Evolutionary conservation across 192 early-diverging fungal genomes (phyloP).

Genomic region (Rhizoclosmatium sp.): DNA sequence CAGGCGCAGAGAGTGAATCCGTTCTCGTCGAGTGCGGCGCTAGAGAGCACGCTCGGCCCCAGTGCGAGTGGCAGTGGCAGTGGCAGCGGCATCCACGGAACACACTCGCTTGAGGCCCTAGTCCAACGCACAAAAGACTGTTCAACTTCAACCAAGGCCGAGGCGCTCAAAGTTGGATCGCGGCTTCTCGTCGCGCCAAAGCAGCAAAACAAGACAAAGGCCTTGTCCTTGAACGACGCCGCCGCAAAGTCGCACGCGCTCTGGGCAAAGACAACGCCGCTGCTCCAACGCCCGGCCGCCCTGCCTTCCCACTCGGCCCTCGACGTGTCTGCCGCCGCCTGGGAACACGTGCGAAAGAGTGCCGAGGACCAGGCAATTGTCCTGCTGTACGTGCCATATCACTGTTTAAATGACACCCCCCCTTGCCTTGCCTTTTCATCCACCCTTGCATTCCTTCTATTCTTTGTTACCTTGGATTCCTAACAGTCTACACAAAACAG

Average conservation of each 20-base stretch:
- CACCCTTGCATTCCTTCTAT: not conserved
- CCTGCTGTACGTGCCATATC: constrained; percentile 70
- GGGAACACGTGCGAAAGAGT: constrained; percentile 87
- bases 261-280: constrained; percentile 31
- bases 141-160: constrained; percentile 71
- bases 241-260: constrained; percentile 74
- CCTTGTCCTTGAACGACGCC: constrained; percentile 53
- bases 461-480: not conserved
- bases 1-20: constrained; percentile 33
- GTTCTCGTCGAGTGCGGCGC: constrained; percentile 39
- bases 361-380: constrained; percentile 90
- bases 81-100: constrained; percentile 1
- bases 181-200: constrained; percentile 27
- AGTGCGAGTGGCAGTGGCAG: constrained; percentile 13
- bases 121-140: constrained; percentile 44
- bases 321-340: constrained; percentile 83
- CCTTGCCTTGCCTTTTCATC: not conserved
- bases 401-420: too few species aligned
- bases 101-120: constrained; percentile 23
- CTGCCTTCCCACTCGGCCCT: constrained; percentile 78
- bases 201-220: constrained; percentile 45
- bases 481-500: constrained; percentile 46
- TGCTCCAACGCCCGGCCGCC: constrained; percentile 40
- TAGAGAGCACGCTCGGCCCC: constrained; percentile 24
- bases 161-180: constrained; percentile 76